Evolutionary conservation across 306 rosid genomes (phyloP), one percentile per base, ranked within the genome.

Genomic region (Quercus engelmannii): DNA sequence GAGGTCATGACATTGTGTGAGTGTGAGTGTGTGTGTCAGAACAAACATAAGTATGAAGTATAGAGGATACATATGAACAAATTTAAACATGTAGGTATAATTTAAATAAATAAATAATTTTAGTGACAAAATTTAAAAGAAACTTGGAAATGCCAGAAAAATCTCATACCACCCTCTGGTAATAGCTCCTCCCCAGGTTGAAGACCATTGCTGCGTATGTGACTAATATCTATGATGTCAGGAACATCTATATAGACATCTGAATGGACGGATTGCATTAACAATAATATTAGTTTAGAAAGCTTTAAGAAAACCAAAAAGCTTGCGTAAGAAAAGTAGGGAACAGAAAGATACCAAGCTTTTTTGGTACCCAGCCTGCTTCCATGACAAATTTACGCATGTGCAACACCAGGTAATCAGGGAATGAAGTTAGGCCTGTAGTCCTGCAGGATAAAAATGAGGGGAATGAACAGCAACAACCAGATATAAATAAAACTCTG

Each of bases 231-330:
- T 76, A 96, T 93, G 84, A 93, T 81, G 85, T 96, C 99, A 63
- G 99, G 99, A 79, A 96, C 97, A 78, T 96, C 96, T 43, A 93
- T 83, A 73, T 95, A 93, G 73, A 95, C 98, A 95, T 95, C 99
- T 95, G 92, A 73, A 87, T 73, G 58, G 69, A 83, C 52, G 76
- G 14, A 85, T 51, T 74, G 6, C 52, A 10, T 4, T 30, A 79
- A 58, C 41, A 38, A 74, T 12, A 46, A 55, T 55, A 69, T 74
- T 56, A 57, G 52, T 71, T 46, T 12, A 63, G 31, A 56, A 38
- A 57, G 73, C 17, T 49, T 13, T 49, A 49, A 49, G 17, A 33
- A 1, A 7, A 17, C 46, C 13, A 28, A 19, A 67, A 21, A 73
- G 46, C 20, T 72, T 43, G 64, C 6, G 10, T 4, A 86, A 57